Percentiles rank a stretch among this genome's conserved stretches.
Evolutionary conservation across 306 rosid species (phyloP).

Genomic region (Sphenostylis stenocarpa): DNA sequence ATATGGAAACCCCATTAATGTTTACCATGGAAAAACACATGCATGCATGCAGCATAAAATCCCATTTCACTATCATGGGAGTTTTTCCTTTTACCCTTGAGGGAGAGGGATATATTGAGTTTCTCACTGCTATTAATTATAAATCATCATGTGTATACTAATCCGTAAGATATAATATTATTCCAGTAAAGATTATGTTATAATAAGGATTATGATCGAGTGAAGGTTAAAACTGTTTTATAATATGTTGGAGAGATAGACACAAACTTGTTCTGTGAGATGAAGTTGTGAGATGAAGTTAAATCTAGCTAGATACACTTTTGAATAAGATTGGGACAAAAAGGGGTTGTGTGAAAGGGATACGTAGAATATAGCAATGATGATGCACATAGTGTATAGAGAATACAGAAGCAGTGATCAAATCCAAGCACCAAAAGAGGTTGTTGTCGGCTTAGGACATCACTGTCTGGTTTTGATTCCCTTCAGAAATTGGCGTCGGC

Average conservation of each 20-base stretch:
- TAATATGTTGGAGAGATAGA: no score
- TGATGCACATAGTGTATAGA: not conserved
- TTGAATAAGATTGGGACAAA: no score
- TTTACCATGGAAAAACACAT: not conserved
- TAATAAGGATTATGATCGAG: no score
- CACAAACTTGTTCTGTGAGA: no score
- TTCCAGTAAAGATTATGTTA: no score
- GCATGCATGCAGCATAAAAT: not conserved
- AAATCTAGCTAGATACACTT: no score
- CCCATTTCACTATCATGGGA: not conserved
- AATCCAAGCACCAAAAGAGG: constrained; percentile 26
- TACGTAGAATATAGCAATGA: not conserved
- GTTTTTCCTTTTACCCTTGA: not conserved
- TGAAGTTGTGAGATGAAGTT: no score
- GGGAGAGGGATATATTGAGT: not conserved
- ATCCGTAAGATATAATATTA: no score
- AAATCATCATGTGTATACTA: no score
- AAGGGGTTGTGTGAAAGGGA: constrained; percentile 22
- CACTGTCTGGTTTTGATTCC: constrained; percentile 45
- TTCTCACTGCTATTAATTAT: no score
- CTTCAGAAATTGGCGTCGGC: constrained; percentile 38
- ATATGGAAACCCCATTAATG: not conserved
- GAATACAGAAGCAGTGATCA: constrained; percentile 14
- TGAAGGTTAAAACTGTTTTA: no score
- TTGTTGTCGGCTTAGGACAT: constrained; percentile 40